Evolutionary conservation across 1,284 basidiomycete genomes (phyloP).

Genomic region (Leccinum pachyderme): DNA sequence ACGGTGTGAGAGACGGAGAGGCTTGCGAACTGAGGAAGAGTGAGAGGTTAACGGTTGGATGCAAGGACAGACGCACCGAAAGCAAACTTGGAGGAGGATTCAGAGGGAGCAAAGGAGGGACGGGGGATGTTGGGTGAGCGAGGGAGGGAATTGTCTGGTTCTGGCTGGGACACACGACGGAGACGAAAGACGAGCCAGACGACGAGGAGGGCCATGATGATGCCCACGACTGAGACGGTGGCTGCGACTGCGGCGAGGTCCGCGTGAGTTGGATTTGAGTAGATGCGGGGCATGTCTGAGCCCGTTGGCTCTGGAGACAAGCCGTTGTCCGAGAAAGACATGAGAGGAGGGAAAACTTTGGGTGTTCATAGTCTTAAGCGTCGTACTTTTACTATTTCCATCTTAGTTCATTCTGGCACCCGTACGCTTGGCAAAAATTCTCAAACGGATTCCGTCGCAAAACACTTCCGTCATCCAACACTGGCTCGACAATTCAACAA

Average conservation of each 20-base stretch:
- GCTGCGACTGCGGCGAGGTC: constrained; percentile 26
- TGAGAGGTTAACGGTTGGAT: too few relatives aligned
- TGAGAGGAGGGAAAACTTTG: neutral
- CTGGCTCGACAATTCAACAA: neutral
- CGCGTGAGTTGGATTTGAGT: constrained; percentile 14
- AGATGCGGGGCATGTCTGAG: constrained; percentile 6
- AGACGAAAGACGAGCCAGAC: constrained; percentile 29
- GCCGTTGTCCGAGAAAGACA: constrained; percentile 9
- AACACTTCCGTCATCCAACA: neutral
- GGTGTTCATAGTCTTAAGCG: neutral
- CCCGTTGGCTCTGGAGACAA: constrained; percentile 6
- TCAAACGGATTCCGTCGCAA: neutral
- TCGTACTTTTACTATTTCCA: neutral
- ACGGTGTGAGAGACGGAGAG: constrained; percentile 24
- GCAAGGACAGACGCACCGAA: constrained; percentile 21
- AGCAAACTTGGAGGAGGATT: constrained; percentile 29
- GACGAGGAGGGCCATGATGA: constrained; percentile 24
- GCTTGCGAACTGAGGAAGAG: constrained; percentile 20
- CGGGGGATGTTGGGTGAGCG: constrained; percentile 9
- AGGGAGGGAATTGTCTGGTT: constrained; percentile 3
- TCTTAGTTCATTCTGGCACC: neutral
- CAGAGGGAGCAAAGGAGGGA: constrained; percentile 27
- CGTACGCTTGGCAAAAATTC: neutral
- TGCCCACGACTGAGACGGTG: constrained; percentile 28
- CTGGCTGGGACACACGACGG: constrained; percentile 8